Base-by-base conservation (phyloP, 202 grass and related monocot genomes). In the Schoenoplectus tabernaemontani region DNA sequence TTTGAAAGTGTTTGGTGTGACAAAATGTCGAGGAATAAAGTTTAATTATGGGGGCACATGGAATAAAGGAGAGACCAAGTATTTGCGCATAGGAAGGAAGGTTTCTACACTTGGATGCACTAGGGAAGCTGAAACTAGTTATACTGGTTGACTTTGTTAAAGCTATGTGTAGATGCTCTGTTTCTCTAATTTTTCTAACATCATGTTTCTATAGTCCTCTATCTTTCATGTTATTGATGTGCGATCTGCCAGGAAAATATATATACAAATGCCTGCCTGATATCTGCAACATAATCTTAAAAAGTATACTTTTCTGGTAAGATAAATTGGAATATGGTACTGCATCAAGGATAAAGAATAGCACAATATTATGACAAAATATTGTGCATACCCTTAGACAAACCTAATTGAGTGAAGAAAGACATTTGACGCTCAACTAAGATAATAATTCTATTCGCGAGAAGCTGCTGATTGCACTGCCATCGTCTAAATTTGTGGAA, bases 61-160 rank as follows among this genome's bases (percentile, higher is more conserved):
- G 78, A 80, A 80, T 80, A 80, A 80, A 80, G 78, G 23, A 53
- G 59, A 80, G 42, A 62, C 57, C 77, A 80, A 64, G 44, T 79
- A 64, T 64, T 22, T 79, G 33, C 38, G 39, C 15, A 79, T 46
- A n/a, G n/a, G n/a, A n/a, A 61, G 59, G 46, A 74, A 32, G 48
- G 47, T 74, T 74, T 30, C 69, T 73, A 51, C 69, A 15, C 24
- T 51, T 73, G 5, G 46, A 54, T 75, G 46, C 23, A 53, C 30
- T 53, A 75, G 48, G 26, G 46, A 75, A 75, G 71, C 71, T 62
- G 2, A 59, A 44, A 41, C 57, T 61, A 59, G 11, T 24, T 64
- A 80, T 54, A 65, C 41, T 20, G 22, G 78, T 80, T 80, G 77
- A 80, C 77, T 80, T 34, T 80, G 78, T 47, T 44, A 80, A 80